These are phyloP conservation scores for Cornus kousa DNA, from an alignment of 148 eudicot genomes.

Conservation along the genomic window DNA sequence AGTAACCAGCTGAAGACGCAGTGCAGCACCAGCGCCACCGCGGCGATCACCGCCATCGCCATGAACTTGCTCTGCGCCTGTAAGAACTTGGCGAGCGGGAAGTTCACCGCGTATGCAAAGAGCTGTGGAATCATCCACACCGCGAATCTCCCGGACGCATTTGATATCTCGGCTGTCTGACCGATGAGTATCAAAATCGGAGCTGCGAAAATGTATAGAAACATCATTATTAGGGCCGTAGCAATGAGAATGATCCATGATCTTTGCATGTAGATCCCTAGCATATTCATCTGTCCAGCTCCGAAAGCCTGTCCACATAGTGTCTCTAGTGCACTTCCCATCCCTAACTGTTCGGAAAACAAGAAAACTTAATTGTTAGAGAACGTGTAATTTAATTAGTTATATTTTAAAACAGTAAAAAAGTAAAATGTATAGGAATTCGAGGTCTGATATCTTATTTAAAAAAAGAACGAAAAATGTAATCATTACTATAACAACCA, in stretches of 20 bases:
- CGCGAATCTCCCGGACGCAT: neutral
- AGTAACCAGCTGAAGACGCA: no score
- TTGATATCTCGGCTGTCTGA: neutral
- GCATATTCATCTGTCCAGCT: neutral
- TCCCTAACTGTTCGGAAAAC: neutral
- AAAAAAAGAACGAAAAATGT: no score
- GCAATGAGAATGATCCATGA: neutral
- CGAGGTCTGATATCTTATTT: no score
- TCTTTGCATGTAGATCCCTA: constrained; percentile 4
- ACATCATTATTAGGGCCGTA: neutral
- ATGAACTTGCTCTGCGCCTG: neutral
- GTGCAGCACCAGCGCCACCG: neutral
- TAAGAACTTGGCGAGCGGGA: neutral
- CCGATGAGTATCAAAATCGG: neutral
- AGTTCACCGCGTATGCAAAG: neutral
- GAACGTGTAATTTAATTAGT: no score
- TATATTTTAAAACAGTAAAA: no score
- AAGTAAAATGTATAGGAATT: no score
- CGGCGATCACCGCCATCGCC: neutral
- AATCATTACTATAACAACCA: no score
- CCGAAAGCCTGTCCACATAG: neutral
- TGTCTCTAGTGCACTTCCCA: neutral
- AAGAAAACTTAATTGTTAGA: neutral
- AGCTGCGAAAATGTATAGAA: neutral
- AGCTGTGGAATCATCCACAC: neutral